Evolutionary conservation across 1,284 basidiomycete species (phyloP).

Genomic region (Trametes hirsuta): DNA sequence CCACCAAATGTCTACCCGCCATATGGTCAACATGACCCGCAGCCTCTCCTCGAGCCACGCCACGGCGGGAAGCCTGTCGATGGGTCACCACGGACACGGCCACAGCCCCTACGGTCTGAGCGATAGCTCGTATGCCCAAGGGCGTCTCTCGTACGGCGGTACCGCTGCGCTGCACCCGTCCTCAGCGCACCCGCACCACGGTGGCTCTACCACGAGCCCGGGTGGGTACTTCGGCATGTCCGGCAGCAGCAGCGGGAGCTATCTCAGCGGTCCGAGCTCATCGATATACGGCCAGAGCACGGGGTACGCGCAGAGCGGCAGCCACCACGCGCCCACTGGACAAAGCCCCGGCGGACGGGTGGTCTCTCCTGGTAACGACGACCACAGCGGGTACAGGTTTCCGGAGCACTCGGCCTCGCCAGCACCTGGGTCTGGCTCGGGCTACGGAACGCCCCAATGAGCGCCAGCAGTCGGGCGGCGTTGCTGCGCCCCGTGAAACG

Average conservation of each 20-base stretch:
- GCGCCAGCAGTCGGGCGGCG: background rate
- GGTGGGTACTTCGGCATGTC: slow-evolving; percentile 31
- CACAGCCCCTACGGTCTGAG: slow-evolving; percentile 30
- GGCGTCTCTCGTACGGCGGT: slow-evolving; percentile 28
- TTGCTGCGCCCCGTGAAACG: background rate
- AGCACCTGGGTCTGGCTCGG: slow-evolving; percentile 37
- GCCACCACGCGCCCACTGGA: slow-evolving; percentile 26
- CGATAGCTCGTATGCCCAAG: slow-evolving; percentile 25
- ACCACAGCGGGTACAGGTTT: slow-evolving; percentile 33
- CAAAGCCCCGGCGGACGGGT: slow-evolving; percentile 30
- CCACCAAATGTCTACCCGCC: slow-evolving; percentile 29
- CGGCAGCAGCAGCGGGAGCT: slow-evolving; percentile 28
- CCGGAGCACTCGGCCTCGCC: slow-evolving; percentile 36
- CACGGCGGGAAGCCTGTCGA: slow-evolving; percentile 28
- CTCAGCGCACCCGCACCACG: slow-evolving; percentile 23
- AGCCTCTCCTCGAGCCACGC: slow-evolving; percentile 32
- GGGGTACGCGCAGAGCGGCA: slow-evolving; percentile 27
- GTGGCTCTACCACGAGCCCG: slow-evolving; percentile 13
- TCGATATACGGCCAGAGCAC: slow-evolving; percentile 25
- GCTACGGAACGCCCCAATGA: slow-evolving; percentile 40
- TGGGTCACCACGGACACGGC: slow-evolving; percentile 29
- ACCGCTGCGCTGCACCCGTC: slow-evolving; percentile 26
- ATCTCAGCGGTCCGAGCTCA: slow-evolving; percentile 24
- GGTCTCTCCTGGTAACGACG: slow-evolving; percentile 30
- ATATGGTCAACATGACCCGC: slow-evolving; percentile 37